Conservation (phyloP, 139 green algal species). For the Helicosporidium sp. region DNA sequence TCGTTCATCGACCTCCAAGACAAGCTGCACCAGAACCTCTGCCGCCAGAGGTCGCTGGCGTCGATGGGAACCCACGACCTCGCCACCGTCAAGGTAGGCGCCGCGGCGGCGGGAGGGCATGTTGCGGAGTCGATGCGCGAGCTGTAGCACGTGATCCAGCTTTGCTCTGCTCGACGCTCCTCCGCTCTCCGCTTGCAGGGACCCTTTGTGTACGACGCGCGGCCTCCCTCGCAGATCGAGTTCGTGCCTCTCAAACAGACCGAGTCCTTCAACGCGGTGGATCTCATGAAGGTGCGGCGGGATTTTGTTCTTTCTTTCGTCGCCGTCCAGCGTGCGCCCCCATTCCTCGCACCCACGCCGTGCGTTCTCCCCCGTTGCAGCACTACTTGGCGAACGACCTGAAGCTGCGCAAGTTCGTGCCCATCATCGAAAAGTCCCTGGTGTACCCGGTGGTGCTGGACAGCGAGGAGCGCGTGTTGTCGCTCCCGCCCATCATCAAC, state of each 20-base stretch:
- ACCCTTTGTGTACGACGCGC: conserved; percentile 95
- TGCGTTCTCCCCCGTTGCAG: conserved; percentile 23
- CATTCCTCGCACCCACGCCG: no score
- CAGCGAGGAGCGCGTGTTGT: conserved; percentile 69
- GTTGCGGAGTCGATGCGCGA: no score
- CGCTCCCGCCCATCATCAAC: conserved; percentile 90
- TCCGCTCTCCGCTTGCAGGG: no score
- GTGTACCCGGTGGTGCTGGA: conserved; percentile 95
- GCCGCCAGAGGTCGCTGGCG: conserved; percentile 79
- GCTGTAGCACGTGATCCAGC: no score
- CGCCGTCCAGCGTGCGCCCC: not conserved
- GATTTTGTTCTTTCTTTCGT: not conserved
- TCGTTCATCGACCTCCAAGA: conserved; percentile 98
- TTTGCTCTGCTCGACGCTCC: no score
- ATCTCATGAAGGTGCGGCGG: conserved; percentile 62
- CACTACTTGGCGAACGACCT: conserved; percentile 71
- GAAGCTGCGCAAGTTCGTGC: conserved; percentile 89
- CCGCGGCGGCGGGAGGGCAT: no score
- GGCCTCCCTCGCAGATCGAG: conserved; percentile 74
- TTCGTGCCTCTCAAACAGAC: conserved; percentile 95
- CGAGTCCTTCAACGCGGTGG: conserved; percentile 53
- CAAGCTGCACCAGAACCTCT: conserved; percentile 98
- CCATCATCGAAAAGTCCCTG: conserved; percentile 75
- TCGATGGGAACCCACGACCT: conserved; percentile 98
- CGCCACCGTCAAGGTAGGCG: conserved; percentile 38